phyloP scores from a whole-genome alignment of 108 stramenopile species.

The Fistulifera solaris region DNA sequence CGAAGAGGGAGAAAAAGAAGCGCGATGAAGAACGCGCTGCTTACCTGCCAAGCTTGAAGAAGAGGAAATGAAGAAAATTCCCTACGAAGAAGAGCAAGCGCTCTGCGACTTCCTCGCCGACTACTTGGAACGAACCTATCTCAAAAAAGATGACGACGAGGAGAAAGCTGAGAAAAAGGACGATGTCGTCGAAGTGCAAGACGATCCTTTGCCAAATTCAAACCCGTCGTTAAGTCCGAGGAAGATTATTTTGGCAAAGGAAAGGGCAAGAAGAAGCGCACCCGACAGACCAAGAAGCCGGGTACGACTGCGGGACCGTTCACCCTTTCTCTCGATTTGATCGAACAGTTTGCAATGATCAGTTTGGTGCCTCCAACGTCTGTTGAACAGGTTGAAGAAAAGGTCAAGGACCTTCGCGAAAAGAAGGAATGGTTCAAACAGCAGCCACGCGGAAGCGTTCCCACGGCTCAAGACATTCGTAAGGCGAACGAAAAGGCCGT shows the following conservation, averaged over 20 bases:
- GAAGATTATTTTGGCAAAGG: constrained; percentile 69
- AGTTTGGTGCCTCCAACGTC: constrained; percentile 69
- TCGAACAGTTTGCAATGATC: constrained; percentile 81
- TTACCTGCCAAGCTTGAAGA: constrained; percentile 83
- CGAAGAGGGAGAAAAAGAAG: constrained; percentile 76
- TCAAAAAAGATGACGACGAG: constrained; percentile 24
- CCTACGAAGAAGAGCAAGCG: constrained; percentile 93
- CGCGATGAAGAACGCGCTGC: constrained; percentile 81
- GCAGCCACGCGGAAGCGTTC: constrained; percentile 86
- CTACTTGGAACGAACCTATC: constrained; percentile 70
- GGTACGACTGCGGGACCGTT: constrained; percentile 40
- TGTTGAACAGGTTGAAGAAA: constrained; percentile 55
- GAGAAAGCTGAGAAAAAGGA: constrained; percentile 36
- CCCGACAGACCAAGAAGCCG: constrained; percentile 45
- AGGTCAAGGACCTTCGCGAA: constrained; percentile 79
- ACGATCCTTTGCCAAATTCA: constrained; percentile 83
- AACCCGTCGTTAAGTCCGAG: constrained; percentile 55
- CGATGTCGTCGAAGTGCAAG: constrained; percentile 63
- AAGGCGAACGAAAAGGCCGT: constrained; percentile 64
- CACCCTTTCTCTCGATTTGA: constrained; percentile 71
- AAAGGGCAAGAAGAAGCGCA: constrained; percentile 71
- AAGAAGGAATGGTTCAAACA: constrained; percentile 90
- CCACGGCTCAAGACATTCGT: constrained; percentile 82
- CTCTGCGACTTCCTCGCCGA: constrained; percentile 92
- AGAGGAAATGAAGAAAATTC: constrained; percentile 91